Evolutionary conservation across 2,329 filamentous ascomycete species (phyloP), one percentile per base, ranked within the genome.

Genomic region (Periconia sp.): DNA sequence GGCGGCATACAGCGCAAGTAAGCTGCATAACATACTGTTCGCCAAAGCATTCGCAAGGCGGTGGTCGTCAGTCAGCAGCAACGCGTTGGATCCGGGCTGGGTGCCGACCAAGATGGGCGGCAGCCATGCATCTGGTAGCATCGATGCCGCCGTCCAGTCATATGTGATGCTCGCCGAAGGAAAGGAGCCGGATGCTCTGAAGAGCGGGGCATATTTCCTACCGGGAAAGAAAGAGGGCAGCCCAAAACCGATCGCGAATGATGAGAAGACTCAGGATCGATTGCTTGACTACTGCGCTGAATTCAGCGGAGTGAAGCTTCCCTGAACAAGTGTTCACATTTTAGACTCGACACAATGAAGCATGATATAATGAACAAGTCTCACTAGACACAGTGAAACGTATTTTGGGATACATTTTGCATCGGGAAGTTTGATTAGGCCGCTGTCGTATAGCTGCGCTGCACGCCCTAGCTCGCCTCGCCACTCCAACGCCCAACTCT

Each of bases 91-190:
- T 55, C 79, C 79, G 0, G 79, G 79, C 1, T 82, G 78, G 79
- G 74, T 81, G 25, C 63, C 76, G 8, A 80, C 78, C 0, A 81
- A 80, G 61, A 79, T 81, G 75, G 78, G 78, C 7, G 81, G 74
- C 3, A 48, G 43, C 9, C 61, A 64, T 19, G 80, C 80, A 0
- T 63, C 77, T 0, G 79, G 73, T 0, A 72, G 72, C 13, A 62
- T 77, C n/a, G 69, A 78, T 23, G 70, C 70, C 22, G 75, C 74
- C 3, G 71, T 78, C 0, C 71, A 74, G 30, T 75, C 74, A 1
- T 78, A 79, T 56, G 72, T 74, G 3, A 73, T 75, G 59, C 71
- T 78, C 46, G 76, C 75, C 2, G 70, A 73, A 43, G 77, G 75
- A 0, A 58, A 67, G 15, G 62, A 62, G 31, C 43, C 48, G 13